A percentile compares a stretch with the other conserved stretches of the same genome.
These are phyloP conservation scores for Monosporascus ibericus DNA, from an alignment of 2,329 filamentous ascomycete genomes.

Conservation along the genomic window DNA sequence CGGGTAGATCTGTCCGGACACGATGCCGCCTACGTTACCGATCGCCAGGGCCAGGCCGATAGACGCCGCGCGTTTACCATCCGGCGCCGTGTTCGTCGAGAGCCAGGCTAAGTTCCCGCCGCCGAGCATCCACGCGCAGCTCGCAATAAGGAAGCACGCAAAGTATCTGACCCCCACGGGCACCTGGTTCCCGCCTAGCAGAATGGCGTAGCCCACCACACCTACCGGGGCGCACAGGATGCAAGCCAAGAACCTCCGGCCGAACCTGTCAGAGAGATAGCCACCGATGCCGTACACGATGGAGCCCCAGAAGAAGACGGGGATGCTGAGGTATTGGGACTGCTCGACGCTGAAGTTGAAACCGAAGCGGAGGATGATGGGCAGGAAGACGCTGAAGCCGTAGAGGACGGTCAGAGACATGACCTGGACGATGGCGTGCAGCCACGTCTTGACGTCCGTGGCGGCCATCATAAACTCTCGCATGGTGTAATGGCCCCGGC, in stretches of 20 bases:
- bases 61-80: slow-evolving; percentile 13
- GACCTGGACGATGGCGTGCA: slow-evolving; percentile 11
- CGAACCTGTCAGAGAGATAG: slow-evolving; percentile 10
- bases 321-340: slow-evolving; percentile 14
- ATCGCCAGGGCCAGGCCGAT: slow-evolving; percentile 11
- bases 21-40: slow-evolving; percentile 12
- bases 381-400: slow-evolving; percentile 14
- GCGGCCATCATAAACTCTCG: slow-evolving; percentile 12
- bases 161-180: slow-evolving; percentile 14
- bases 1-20: slow-evolving; percentile 15
- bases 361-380: slow-evolving; percentile 14
- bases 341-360: slow-evolving; percentile 15
- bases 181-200: slow-evolving; percentile 9
- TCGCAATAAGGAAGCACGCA: slow-evolving; percentile 13
- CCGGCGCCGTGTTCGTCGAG: slow-evolving; percentile 13
- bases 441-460: slow-evolving; percentile 13
- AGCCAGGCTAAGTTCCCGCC: slow-evolving; percentile 15
- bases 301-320: slow-evolving; percentile 15
- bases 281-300: slow-evolving; percentile 9
- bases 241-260: slow-evolving; percentile 11
- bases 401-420: slow-evolving; percentile 15
- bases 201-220: slow-evolving; percentile 10
- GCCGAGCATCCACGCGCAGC: slow-evolving; percentile 13
- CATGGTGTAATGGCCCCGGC: slow-evolving; percentile 12
- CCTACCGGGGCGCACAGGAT: slow-evolving; percentile 10